Evolutionary conservation across 2,329 filamentous ascomycete species (phyloP), one percentile per base, ranked within the genome.

Genomic region (Epichloe sibirici): DNA sequence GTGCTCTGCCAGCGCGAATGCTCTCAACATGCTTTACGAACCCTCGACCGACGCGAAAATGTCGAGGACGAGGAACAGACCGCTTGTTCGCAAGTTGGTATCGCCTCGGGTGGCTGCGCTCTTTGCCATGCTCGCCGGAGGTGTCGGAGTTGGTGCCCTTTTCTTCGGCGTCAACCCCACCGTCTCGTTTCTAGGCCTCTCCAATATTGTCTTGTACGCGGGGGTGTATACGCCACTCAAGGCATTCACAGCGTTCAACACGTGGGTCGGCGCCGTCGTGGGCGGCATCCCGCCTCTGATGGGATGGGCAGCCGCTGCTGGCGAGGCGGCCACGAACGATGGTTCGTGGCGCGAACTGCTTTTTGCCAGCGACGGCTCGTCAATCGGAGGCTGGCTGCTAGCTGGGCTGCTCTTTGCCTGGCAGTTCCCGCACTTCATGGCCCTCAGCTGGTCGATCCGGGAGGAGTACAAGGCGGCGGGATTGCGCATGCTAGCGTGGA

Each of bases 341-440:
- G 85, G 86, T 34, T 84, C 81, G 11, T 93, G 86, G 83, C 76
- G 78, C 48, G 88, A 93, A 63, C 77, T 95, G 40, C 73, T 95
- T 0, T 79, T 94, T 53, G 84, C 77, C 0, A 62, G 64, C 12
- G 78, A 81, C 58, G 87, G 62, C 65, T 83, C 66, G 62, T 81
- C 66, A 28, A 71, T 82, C 11, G 93, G 93, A 5, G 93, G 91
- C 4, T 98, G 93, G 93, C 72, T 97, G 1, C 74, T 96, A 13
- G 91, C 88, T 1, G 82, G 78, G 0, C 71, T 97, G 6, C 74
- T 98, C 5, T 95, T 95, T 59, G 86, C 90, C 12, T 98, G 93
- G 93, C 91, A 98, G 65, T 97, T 98, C 64, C 90, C 93, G 3
- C 93, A 98, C 70, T 98, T 98, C 73, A 97, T 96, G 77, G 86